Base-by-base conservation (phyloP, 768 basidiomycete species). In the Pisolithus orientalis region DNA sequence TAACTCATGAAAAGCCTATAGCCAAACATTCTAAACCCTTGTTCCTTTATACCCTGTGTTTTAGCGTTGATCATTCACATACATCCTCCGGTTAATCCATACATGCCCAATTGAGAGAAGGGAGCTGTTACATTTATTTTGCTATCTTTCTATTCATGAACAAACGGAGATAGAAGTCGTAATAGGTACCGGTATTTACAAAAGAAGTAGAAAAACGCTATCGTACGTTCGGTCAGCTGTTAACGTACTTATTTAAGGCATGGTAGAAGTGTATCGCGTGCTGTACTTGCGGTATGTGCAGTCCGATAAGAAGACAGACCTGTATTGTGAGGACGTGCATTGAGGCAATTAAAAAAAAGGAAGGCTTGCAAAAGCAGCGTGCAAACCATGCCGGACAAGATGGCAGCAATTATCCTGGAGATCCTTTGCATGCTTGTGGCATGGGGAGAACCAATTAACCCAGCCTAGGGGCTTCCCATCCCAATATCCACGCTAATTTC, bases 401-500 rank as follows among this genome's bases (percentile, higher is more conserved):
- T 21, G 9, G 39, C 21, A 17, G 9, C 24, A 8, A 43, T 32
- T 21, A 21, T 21, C 21, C 21, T 21, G 21, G 21, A 2, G 21
- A 21, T 21, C 21, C 21, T 21, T 2, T 21, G 21, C 21, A 21
- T 21, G 21, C 1, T 21, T 21, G 21, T 21, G 21, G 21, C 21
- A 21, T 21, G 21, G 21, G 52, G 24, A 27, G 39, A 39, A 46
- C 5, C 21, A 43, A 11, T 24, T 16, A 47, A 10, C 17, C 46
- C 43, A 49, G 1, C 44, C 51, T 62, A 67, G 42, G 66, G 67
- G 54, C 62, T 65, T 27, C 62, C 47, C 65, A 67, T 67, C 17
- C 63, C 62, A 31, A 65, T 57, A 5, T 69, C 66, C 39, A 67
- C 63, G 38, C 65, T 69, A 3, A 69, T 40, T 52, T 67, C 56